Evolutionary conservation across 1,284 basidiomycete genomes (phyloP).

Genomic region (Trametes pubescens): DNA sequence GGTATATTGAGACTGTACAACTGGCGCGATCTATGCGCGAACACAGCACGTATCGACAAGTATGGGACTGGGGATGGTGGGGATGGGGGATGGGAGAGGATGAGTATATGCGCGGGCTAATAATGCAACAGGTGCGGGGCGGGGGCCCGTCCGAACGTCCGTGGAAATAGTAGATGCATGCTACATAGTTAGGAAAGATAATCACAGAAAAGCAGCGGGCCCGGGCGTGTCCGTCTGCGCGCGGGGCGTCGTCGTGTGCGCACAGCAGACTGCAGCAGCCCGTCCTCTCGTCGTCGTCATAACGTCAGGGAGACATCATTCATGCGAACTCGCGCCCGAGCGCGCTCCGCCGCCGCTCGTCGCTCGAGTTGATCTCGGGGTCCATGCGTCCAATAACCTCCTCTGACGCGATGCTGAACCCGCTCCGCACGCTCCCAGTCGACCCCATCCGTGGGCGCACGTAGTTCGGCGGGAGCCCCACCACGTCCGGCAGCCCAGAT

Average conservation of each 20-base stretch:
- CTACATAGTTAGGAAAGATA: conserved; percentile 31
- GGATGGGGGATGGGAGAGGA: conserved; percentile 1
- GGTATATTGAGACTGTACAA: conserved; percentile 20
- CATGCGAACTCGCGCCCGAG: conserved; percentile 19
- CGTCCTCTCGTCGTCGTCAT: not conserved
- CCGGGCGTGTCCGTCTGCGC: not conserved
- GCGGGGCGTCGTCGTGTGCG: not conserved
- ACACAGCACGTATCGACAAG: conserved; percentile 11
- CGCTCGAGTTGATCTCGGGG: conserved; percentile 38
- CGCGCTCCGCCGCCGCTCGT: conserved; percentile 31
- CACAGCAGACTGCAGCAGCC: not conserved
- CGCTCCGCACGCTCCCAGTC: conserved; percentile 41
- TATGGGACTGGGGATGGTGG: not conserved
- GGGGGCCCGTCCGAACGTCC: conserved; percentile 13
- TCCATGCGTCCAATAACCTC: conserved; percentile 46
- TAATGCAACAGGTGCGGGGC: conserved; percentile 33
- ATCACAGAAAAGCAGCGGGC: conserved; percentile 9
- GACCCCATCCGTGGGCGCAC: conserved; percentile 39
- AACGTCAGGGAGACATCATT: not conserved
- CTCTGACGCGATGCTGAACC: conserved; percentile 43
- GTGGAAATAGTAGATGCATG: conserved; percentile 30
- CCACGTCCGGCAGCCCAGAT: conserved; percentile 5
- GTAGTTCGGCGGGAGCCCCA: conserved; percentile 29
- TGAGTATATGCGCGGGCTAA: conserved; percentile 27
- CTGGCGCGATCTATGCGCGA: conserved; percentile 19